These are phyloP conservation scores for Suhomyces yuchorum DNA, from an alignment of 1,139 yeast genomes.

Conservation along the genomic window DNA sequence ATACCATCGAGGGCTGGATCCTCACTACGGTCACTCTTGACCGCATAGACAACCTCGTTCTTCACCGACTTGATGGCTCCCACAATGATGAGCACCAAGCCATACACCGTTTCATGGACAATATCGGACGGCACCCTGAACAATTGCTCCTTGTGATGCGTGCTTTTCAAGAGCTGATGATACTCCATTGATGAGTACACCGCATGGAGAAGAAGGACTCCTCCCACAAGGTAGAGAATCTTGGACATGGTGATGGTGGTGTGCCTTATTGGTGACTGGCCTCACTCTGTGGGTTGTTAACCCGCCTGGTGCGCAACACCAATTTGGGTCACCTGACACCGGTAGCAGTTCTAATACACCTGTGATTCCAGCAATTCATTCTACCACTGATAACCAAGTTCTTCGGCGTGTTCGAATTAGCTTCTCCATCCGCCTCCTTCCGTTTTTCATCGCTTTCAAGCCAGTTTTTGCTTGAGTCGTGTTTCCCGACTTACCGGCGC, in stretches of 20 bases:
- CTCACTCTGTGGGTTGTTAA: not conserved
- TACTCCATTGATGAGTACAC: conserved; percentile 56
- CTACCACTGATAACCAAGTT: not conserved
- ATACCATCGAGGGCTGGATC: conserved; percentile 20
- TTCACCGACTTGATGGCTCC: conserved; percentile 37
- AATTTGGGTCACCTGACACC: not conserved
- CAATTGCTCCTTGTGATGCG: conserved; percentile 17
- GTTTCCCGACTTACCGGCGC: conserved; percentile 2
- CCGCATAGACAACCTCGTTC: conserved; percentile 23
- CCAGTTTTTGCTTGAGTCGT: not conserved
- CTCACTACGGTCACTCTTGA: conserved; percentile 12
- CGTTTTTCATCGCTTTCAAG: not conserved
- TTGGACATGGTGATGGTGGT: conserved; percentile 5
- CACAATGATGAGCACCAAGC: conserved; percentile 38
- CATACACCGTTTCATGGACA: conserved; percentile 43
- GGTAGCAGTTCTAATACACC: not conserved
- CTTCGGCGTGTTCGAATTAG: not conserved
- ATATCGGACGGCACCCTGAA: conserved; percentile 39
- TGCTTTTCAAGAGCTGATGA: conserved; percentile 38
- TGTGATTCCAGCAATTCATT: not conserved
- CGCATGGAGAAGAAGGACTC: conserved; percentile 43
- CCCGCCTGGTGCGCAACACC: not conserved
- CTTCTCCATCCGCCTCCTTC: not conserved
- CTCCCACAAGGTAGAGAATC: conserved; percentile 26
- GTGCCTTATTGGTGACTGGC: not conserved